phyloP scores from a whole-genome alignment of 441 rosid species.

The Gossypium schwendimanii region DNA sequence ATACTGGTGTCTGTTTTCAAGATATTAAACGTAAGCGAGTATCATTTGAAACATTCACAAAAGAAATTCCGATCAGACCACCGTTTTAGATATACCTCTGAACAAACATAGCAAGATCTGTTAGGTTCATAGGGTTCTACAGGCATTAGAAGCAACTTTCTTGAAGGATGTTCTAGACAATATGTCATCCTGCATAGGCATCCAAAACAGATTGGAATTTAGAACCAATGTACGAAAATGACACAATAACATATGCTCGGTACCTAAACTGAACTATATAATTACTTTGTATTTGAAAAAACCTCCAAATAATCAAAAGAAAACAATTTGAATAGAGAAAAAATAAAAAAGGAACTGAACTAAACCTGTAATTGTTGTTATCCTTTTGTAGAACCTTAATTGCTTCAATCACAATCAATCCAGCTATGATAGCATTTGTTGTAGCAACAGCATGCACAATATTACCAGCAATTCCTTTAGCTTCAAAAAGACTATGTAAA shows the following conservation, averaged over 20 bases:
- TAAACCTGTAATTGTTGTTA: constrained; percentile 61
- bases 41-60: constrained; percentile 13
- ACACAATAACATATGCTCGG: neutral
- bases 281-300: neutral
- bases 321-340: neutral
- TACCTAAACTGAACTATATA: neutral
- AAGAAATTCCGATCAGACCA: constrained; percentile 4
- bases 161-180: constrained; percentile 80
- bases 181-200: constrained; percentile 71
- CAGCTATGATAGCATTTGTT: constrained; percentile 87
- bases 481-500: constrained; percentile 94
- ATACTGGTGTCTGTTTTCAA: constrained; percentile 57
- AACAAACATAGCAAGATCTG: constrained; percentile 90
- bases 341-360: constrained; percentile 12
- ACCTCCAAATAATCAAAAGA: neutral
- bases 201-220: neutral
- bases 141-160: constrained; percentile 92
- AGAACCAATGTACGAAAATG: neutral
- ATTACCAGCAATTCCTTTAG: constrained; percentile 97
- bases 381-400: constrained; percentile 83
- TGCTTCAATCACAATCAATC: constrained; percentile 92
- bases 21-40: constrained; percentile 16
- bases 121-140: constrained; percentile 87
- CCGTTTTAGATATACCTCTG: constrained; percentile 46
- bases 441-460: constrained; percentile 98